These are phyloP conservation scores for Chaetothyriales sp. DNA, from an alignment of 2,329 filamentous ascomycete species.

Conservation along the genomic window DNA sequence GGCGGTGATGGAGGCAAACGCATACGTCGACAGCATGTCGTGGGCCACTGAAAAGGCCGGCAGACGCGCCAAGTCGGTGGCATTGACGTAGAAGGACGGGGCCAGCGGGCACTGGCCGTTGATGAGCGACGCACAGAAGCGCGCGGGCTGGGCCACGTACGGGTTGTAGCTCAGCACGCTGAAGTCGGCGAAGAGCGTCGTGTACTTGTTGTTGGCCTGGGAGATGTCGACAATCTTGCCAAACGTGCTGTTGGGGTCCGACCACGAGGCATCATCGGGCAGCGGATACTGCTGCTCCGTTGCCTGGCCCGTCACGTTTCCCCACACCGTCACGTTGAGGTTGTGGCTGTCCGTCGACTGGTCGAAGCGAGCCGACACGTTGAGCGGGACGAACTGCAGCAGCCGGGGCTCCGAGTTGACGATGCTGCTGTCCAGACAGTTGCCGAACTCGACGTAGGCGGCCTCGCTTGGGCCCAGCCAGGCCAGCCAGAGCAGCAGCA, in stretches of 20 bases:
- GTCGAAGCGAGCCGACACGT: conserved; percentile 62
- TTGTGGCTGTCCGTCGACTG: conserved; percentile 45
- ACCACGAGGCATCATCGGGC: conserved; percentile 47
- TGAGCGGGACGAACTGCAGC: conserved; percentile 68
- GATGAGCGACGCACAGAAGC: conserved; percentile 53
- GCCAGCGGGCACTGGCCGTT: conserved; percentile 58
- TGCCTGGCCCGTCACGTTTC: conserved; percentile 71
- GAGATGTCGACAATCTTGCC: conserved; percentile 67
- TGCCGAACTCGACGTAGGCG: conserved; percentile 64
- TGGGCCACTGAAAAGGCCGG: conserved; percentile 62
- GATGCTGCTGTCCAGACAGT: conserved; percentile 55
- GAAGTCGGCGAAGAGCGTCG: conserved; percentile 59
- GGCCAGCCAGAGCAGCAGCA: background rate
- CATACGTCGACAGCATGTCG: conserved; percentile 67
- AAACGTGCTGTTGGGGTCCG: conserved; percentile 43
- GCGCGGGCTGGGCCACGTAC: conserved; percentile 38
- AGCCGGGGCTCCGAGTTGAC: conserved; percentile 46
- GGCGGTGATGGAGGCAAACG: conserved; percentile 68
- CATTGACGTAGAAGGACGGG: conserved; percentile 53
- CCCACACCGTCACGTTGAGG: conserved; percentile 69
- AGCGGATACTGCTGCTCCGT: conserved; percentile 46
- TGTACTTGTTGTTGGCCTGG: conserved; percentile 45
- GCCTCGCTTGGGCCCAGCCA: conserved; percentile 27
- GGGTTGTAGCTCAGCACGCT: conserved; percentile 67
- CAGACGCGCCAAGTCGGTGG: conserved; percentile 39